Evolutionary conservation across 495 filamentous ascomycete species (phyloP).

Genomic region (Bacidia rubella): DNA sequence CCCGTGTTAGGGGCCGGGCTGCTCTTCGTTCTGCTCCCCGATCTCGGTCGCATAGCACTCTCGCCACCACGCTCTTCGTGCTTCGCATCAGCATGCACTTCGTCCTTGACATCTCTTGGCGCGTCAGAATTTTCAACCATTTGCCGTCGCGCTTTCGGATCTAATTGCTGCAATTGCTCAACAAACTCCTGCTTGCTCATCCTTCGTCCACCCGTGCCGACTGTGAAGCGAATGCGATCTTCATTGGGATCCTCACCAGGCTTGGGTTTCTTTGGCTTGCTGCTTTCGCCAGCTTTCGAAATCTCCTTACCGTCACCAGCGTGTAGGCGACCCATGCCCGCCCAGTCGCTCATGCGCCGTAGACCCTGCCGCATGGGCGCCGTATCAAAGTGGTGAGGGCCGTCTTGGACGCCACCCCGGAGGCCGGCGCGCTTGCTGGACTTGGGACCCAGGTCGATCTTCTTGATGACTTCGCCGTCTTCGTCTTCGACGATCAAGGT

Average conservation of each 20-base stretch:
- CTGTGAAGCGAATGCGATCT: constrained; percentile 73
- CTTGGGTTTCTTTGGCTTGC: constrained; percentile 25
- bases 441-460: constrained; percentile 61
- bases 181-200: constrained; percentile 93
- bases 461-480: constrained; percentile 93
- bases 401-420: constrained; percentile 29
- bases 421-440: constrained; percentile 16
- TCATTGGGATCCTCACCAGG: constrained; percentile 50
- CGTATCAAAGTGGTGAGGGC: constrained; percentile 31
- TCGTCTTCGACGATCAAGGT: constrained; percentile 98
- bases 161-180: constrained; percentile 63
- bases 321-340: constrained; percentile 30
- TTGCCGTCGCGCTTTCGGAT: constrained; percentile 59
- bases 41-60: constrained; percentile 1
- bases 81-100: constrained; percentile 32
- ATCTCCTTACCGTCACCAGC: background rate
- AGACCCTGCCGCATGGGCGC: constrained; percentile 34
- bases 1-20: background rate
- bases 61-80: constrained; percentile 12
- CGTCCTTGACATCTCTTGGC: constrained; percentile 44
- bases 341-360: constrained; percentile 49
- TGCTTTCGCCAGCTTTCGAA: constrained; percentile 11
- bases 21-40: background rate
- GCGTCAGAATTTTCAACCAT: constrained; percentile 55
- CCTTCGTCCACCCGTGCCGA: constrained; percentile 57